These are phyloP conservation scores for Mangifera indica DNA, from an alignment of 345 rosid genomes.

Conservation along the genomic window DNA sequence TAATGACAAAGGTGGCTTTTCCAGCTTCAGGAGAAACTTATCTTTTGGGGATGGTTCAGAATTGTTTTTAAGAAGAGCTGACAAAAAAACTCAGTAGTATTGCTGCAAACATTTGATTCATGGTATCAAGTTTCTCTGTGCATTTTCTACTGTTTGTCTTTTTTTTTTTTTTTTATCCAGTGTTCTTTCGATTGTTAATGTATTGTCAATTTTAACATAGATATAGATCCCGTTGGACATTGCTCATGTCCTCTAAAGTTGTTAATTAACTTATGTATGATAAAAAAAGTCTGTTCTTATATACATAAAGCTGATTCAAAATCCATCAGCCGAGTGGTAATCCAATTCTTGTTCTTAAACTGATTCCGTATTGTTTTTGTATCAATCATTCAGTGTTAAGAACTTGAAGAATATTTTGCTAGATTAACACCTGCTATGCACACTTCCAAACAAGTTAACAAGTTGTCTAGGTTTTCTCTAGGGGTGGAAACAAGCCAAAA, in stretches of 20 bases:
- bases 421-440: background rate
- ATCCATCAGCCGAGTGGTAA: slow-evolving; percentile 1
- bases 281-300: slow-evolving; percentile 7
- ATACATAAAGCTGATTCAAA: slow-evolving; percentile 9
- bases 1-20: slow-evolving; percentile 17
- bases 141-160: slow-evolving; percentile 16
- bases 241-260: slow-evolving; percentile 30
- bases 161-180: slow-evolving; percentile 1
- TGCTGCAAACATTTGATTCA: background rate
- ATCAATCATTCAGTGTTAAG: background rate
- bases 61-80: slow-evolving; percentile 23
- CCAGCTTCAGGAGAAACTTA: slow-evolving; percentile 27
- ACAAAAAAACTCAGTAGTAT: slow-evolving; percentile 15
- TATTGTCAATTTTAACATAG: slow-evolving; percentile 18
- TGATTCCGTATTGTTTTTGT: background rate
- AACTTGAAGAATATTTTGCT: background rate
- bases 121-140: slow-evolving; percentile 21
- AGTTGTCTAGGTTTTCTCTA: too few relatives aligned
- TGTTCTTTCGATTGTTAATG: slow-evolving; percentile 25
- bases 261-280: slow-evolving; percentile 18
- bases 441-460: background rate
- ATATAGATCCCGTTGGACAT: slow-evolving; percentile 33
- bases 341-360: background rate
- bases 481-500: too few relatives aligned
- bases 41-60: slow-evolving; percentile 41